Conservation (phyloP, 2,329 filamentous ascomycete genomes). For the Exophiala alcalophila region DNA sequence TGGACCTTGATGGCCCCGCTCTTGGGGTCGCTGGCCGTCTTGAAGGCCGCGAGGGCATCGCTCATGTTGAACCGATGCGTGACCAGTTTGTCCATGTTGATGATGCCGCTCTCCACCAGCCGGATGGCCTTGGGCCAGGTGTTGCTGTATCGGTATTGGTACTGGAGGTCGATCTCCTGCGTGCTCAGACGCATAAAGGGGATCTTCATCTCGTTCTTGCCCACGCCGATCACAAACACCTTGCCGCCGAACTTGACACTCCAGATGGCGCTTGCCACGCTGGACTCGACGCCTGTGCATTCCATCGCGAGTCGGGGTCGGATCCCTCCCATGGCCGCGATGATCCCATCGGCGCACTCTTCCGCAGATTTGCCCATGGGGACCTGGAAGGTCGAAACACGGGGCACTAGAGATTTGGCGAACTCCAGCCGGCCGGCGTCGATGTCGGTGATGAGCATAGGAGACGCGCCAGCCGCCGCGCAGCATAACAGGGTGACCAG, state of each 20-base stretch:
- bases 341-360: conserved; percentile 66
- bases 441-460: conserved; percentile 92
- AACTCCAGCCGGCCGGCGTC: conserved; percentile 81
- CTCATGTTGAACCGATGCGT: conserved; percentile 85
- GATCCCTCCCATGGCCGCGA: conserved; percentile 69
- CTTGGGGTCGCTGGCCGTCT: conserved; percentile 81
- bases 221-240: conserved; percentile 94
- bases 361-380: conserved; percentile 52
- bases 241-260: conserved; percentile 92
- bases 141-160: conserved; percentile 95
- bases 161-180: conserved; percentile 88
- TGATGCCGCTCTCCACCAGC: conserved; percentile 76
- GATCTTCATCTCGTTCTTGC: conserved; percentile 90
- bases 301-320: conserved; percentile 82
- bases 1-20: conserved; percentile 97
- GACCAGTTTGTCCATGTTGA: conserved; percentile 77
- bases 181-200: conserved; percentile 93
- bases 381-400: conserved; percentile 67
- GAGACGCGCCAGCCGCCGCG: conserved; percentile 81
- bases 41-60: conserved; percentile 84
- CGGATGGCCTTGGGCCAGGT: conserved; percentile 94
- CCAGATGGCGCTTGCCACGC: conserved; percentile 81
- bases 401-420: conserved; percentile 77
- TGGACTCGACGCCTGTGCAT: conserved; percentile 92
- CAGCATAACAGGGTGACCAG: conserved; percentile 82